Conservation (phyloP, 345 rosid species). For the Litchi chinensis region DNA sequence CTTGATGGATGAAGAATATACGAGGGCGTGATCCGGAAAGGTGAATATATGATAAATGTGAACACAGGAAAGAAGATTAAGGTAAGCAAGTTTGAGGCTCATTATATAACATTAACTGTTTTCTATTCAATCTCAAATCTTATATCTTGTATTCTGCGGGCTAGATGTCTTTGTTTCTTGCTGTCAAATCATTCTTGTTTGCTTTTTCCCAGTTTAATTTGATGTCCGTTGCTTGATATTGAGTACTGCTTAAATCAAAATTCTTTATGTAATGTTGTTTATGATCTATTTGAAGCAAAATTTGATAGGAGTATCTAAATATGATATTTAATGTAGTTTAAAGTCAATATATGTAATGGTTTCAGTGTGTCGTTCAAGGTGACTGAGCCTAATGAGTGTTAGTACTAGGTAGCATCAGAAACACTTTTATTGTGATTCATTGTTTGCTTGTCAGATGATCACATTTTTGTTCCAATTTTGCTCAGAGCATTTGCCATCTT, state of each 20-base stretch:
- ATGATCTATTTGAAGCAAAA: constrained; percentile 6
- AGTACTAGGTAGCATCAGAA: not conserved
- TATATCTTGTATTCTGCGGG: not conserved
- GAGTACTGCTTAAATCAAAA: not conserved
- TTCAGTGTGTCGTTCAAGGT: not conserved
- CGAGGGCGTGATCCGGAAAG: constrained; percentile 94
- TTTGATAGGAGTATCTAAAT: constrained; percentile 4
- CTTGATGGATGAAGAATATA: constrained; percentile 62
- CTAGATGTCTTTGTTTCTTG: constrained; percentile 8
- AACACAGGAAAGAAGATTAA: constrained; percentile 95
- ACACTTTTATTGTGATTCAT: not conserved
- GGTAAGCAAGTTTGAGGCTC: constrained; percentile 52
- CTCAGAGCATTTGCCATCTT: not conserved
- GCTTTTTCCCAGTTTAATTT: not conserved
- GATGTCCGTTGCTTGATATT: not conserved
- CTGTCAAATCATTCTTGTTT: not conserved
- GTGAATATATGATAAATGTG: constrained; percentile 81
- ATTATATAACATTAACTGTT: not conserved
- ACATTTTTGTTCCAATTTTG: constrained; percentile 3
- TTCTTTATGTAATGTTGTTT: not conserved
- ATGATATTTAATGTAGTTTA: not conserved
- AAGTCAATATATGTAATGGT: constrained; percentile 4
- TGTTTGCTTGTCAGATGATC: not conserved
- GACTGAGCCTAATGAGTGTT: not conserved
- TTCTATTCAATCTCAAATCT: not conserved